Conservation (phyloP, 139 green algal genomes). For the Marvania coccoides region DNA sequence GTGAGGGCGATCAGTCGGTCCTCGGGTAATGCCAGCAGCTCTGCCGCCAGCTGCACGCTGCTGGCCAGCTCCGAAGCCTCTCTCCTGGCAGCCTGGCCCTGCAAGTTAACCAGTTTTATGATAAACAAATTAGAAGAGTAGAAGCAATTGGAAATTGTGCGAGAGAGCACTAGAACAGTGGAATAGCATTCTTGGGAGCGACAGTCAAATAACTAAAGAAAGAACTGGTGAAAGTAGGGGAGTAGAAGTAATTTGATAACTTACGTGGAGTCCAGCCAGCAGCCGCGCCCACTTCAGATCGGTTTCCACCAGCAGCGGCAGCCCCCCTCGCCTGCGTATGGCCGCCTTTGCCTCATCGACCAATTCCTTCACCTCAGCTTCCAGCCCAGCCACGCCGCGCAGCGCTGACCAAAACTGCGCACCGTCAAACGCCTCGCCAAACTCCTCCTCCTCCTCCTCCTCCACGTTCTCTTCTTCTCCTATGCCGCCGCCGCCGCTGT, state of each 20-base stretch:
- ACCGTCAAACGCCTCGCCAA: slow-evolving; percentile 29
- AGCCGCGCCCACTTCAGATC: slow-evolving; percentile 54
- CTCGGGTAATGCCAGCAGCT: slow-evolving; percentile 29
- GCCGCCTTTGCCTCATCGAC: slow-evolving; percentile 38
- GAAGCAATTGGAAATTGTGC: too few species aligned
- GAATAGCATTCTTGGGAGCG: too few species aligned
- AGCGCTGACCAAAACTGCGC: slow-evolving; percentile 42
- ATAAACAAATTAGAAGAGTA: too few species aligned
- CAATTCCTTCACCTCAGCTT: slow-evolving; percentile 43
- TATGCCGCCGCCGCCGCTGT: too few species aligned
- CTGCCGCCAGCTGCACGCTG: slow-evolving; percentile 27
- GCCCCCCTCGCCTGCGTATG: slow-evolving; percentile 41
- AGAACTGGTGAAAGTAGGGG: too few species aligned
- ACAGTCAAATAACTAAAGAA: not conserved
- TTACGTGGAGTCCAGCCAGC: slow-evolving; percentile 40
- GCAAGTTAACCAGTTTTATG: not conserved
- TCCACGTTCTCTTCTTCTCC: not conserved
- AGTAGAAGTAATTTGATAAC: not conserved
- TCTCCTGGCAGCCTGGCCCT: slow-evolving; percentile 10
- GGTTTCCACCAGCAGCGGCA: slow-evolving; percentile 50
- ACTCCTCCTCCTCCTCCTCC: not conserved
- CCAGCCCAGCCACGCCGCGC: slow-evolving; percentile 12
- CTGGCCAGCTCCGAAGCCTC: slow-evolving; percentile 34
- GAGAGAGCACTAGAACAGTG: too few species aligned
- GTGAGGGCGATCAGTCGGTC: slow-evolving; percentile 49